phyloP scores from a whole-genome alignment of 2,329 filamentous ascomycete species.

The Fonsecaea erecta region DNA sequence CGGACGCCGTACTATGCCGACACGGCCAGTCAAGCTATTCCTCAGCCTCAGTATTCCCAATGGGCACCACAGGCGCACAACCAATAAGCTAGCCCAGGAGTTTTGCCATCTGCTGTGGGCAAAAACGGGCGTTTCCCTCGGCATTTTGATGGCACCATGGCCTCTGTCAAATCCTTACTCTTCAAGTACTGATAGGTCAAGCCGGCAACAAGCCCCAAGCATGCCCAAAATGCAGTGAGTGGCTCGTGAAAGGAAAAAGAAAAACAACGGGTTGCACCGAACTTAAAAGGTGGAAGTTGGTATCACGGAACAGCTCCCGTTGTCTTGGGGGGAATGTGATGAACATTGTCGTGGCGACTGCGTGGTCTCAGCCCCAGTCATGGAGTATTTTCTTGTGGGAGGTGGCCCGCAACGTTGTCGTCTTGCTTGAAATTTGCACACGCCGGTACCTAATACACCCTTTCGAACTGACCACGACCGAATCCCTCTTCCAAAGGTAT shows the following conservation, averaged over 20 bases:
- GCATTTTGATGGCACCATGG: neutral
- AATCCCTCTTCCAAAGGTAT: neutral
- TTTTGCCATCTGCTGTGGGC: neutral
- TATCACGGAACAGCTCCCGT: neutral
- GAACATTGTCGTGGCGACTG: neutral
- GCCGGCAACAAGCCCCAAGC: neutral
- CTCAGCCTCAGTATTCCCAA: slow-evolving; percentile 29
- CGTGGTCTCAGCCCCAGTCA: neutral
- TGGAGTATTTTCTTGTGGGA: neutral
- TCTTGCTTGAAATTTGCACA: neutral
- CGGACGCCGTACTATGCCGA: slow-evolving; percentile 30
- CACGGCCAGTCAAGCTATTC: slow-evolving; percentile 20
- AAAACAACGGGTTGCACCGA: too few relatives aligned
- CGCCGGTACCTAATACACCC: neutral
- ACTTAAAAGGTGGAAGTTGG: neutral
- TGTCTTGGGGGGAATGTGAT: neutral
- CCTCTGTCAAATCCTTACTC: neutral
- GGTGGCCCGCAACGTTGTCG: neutral
- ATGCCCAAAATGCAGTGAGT: neutral
- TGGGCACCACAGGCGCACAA: slow-evolving; percentile 24
- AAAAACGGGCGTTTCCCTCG: neutral
- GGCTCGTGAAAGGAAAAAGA: too few relatives aligned
- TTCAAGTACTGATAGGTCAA: neutral
- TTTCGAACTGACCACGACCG: neutral
- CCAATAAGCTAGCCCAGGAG: slow-evolving; percentile 1